Evolutionary conservation across 2,329 filamentous ascomycete genomes (phyloP).

Genomic region (Nothomitra cinnamomea): DNA sequence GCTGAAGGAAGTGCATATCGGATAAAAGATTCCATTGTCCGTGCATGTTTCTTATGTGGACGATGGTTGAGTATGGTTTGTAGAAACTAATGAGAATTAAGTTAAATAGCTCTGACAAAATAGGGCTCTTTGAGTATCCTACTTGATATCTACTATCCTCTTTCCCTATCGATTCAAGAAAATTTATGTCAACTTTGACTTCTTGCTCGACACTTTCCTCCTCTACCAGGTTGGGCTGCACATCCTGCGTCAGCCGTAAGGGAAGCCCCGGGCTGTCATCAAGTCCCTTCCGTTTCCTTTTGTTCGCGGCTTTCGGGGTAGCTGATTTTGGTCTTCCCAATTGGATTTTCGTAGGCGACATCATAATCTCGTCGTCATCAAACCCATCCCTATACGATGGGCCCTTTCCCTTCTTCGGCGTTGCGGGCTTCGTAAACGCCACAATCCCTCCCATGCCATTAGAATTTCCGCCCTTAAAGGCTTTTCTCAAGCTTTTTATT

Average conservation of each 20-base stretch:
- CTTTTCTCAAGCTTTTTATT: slow-evolving; percentile 27
- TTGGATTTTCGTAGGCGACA: slow-evolving; percentile 35
- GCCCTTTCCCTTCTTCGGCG: slow-evolving; percentile 44
- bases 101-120: background rate
- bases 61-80: slow-evolving; percentile 48
- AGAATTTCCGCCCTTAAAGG: background rate
- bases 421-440: slow-evolving; percentile 24
- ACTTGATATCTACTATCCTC: slow-evolving; percentile 24
- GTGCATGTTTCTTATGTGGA: slow-evolving; percentile 34
- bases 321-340: slow-evolving; percentile 28
- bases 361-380: slow-evolving; percentile 45
- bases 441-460: background rate
- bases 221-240: background rate
- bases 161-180: slow-evolving; percentile 22
- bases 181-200: slow-evolving; percentile 15
- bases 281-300: slow-evolving; percentile 45
- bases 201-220: slow-evolving; percentile 14
- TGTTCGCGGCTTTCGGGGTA: slow-evolving; percentile 45
- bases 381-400: slow-evolving; percentile 58
- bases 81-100: slow-evolving; percentile 24
- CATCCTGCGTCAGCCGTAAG: slow-evolving; percentile 29
- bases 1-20: slow-evolving; percentile 48
- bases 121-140: background rate
- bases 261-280: slow-evolving; percentile 50
- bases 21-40: slow-evolving; percentile 51